Evolutionary conservation across 352 stramenopile genomes (phyloP), one percentile per base, ranked within the genome.

Genomic region (Globisporangium recalcitrans): DNA sequence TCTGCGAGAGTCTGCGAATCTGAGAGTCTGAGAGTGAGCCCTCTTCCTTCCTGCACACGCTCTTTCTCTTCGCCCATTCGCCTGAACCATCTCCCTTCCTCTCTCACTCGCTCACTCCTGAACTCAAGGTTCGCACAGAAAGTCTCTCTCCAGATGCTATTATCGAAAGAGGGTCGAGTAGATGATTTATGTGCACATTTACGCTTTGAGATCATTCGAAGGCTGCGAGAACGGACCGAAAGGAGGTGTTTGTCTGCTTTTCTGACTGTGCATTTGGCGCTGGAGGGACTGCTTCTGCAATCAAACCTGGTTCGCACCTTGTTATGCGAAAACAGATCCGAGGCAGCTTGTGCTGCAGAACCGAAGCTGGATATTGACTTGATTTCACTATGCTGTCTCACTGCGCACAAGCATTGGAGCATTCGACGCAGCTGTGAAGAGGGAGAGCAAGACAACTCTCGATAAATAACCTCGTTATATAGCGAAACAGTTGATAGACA

Each of bases 241-340:
- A 46, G 16, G 14, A 14, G 16, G 38, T 46, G 11, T 14, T 0
- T 11, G 7, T 27, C n/a, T 27, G 44, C 29, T 19, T 51, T 4
- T 19, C 19, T 32, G 4, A 19, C 3, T 52, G 21, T 19, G 4
- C 13, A 11, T n/a, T 14, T n/a, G 36, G 19, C 10, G 9, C 1
- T 8, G 29, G 29, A 3, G 22, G 11, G 11, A 14, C 47, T 27
- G 26, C 19, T 13, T 21, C n/a, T 53, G 11, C 16, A 1, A 22
- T 22, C 2, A 34, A 52, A 3, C 7, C 29, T 3, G 19, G 2
- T 7, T 44, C n/a, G 16, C 52, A 58, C 52, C 52, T 44, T 58
- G 52, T 58, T 46, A 3, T 58, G 52, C 9, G 9, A 57, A 42
- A 57, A 57, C 32, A 52, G 22, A 52, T 52, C 7, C 16, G 38